Percentiles rank a stretch among this genome's conserved stretches.
phyloP scores from a whole-genome alignment of 805 yeast genomes.

The Spathaspora sp. region DNA sequence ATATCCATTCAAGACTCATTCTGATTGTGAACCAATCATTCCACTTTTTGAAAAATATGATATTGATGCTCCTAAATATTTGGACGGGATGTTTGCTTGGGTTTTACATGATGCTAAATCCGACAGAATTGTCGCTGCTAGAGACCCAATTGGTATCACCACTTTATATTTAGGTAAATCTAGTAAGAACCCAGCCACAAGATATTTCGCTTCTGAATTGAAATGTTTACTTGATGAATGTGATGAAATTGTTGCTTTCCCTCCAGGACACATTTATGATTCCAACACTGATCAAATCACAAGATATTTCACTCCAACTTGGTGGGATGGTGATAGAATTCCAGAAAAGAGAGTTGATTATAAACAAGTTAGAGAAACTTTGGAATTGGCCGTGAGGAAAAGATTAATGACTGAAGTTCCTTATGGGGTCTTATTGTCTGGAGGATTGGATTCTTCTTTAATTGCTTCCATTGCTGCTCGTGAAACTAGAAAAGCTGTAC shows the following conservation, averaged over 20 bases:
- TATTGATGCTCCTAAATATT: conserved; percentile 82
- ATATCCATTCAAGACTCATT: conserved; percentile 77
- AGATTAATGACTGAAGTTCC: conserved; percentile 99
- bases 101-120: conserved; percentile 78
- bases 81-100: conserved; percentile 99
- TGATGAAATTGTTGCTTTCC: conserved; percentile 90
- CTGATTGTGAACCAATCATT: conserved; percentile 97
- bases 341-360: conserved; percentile 78
- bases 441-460: conserved; percentile 95
- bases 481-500: conserved; percentile 79
- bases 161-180: conserved; percentile 93
- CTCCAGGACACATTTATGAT: conserved; percentile 97
- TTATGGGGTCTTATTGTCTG: conserved; percentile 94
- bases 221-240: conserved; percentile 93
- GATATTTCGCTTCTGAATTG: conserved; percentile 90
- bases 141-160: conserved; percentile 98
- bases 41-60: conserved; percentile 87
- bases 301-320: conserved; percentile 86
- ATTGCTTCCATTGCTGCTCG: conserved; percentile 97
- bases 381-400: conserved; percentile 96
- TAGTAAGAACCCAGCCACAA: conserved; percentile 63
- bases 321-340: conserved; percentile 84
- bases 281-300: conserved; percentile 81
- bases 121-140: conserved; percentile 92
- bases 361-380: conserved; percentile 65